Base-by-base conservation (phyloP, 495 filamentous ascomycete genomes). In the Neurospora terricola region DNA sequence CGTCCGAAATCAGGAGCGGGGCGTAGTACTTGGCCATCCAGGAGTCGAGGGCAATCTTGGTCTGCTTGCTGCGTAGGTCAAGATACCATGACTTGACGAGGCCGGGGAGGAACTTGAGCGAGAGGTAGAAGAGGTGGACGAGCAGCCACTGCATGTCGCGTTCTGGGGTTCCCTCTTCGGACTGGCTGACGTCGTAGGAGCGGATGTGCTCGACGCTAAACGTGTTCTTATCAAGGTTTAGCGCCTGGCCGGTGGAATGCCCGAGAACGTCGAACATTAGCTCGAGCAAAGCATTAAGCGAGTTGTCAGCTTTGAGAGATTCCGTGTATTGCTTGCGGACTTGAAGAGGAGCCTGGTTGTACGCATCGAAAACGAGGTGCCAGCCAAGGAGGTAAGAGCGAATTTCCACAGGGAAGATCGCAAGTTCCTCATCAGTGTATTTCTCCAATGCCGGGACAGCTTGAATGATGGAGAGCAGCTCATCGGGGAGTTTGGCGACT, bases 21-120 rank as follows among this genome's bases (percentile, higher is more conserved):
- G 94, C 97, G 76, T 97, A 92, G 79, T 89, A 90, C 83, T 90
- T 94, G 73, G 92, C 87, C 38, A 94, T 94, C 92, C 94, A 98
- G 0, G 82, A 75, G 77, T 95, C 90, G 4, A 97, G 88, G 0
- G 92, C 88, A 30, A 90, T 87, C 73, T 90, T 91, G 38, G 91
- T 93, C 79, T 91, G 88, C 39, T 94, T 93, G 70, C 90, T 91
- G 71, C 88, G 89, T 76, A 83, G 86, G 72, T 92, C 90, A 5
- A 97, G 87, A 85, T 91, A 96, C 94, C 96, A 98, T n/a, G 84
- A 81, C 81, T 93, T 97, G 71, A 91, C 91, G 34, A 93, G 85
- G n/a, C 87, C 88, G 10, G 93, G 93, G 12, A 92, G 82, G 77
- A 93, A 87, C 73, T 86, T 91, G 54, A 98, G 86, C 38, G 87